Percentiles rank a stretch among this genome's conserved stretches.
phyloP scores from a whole-genome alignment of 202 grass and related monocot genomes.

The Bolboschoenoplectus hybrid region DNA sequence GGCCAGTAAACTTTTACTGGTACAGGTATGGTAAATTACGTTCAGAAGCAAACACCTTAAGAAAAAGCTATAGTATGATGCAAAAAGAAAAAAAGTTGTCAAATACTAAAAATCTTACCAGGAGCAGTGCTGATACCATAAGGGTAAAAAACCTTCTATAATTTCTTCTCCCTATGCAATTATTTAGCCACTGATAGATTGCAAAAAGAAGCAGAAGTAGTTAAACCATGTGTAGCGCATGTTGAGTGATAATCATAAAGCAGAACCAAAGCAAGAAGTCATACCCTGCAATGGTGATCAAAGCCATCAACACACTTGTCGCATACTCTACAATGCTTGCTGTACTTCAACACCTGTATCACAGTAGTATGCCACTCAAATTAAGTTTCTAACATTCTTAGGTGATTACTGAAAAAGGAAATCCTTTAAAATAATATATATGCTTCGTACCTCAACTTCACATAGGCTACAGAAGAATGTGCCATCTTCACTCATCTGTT shows the following conservation, averaged over 20 bases:
- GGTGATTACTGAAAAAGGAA: background rate
- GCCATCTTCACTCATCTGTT: slow-evolving; percentile 76
- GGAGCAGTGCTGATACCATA: slow-evolving; percentile 76
- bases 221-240: background rate
- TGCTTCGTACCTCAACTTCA: slow-evolving; percentile 81
- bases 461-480: slow-evolving; percentile 98
- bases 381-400: background rate
- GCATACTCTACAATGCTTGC: slow-evolving; percentile 97
- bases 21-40: background rate
- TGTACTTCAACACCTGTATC: slow-evolving; percentile 82
- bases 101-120: slow-evolving; percentile 55
- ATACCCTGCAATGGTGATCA: slow-evolving; percentile 97
- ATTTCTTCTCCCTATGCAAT: slow-evolving; percentile 94
- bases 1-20: background rate
- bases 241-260: slow-evolving; percentile 2
- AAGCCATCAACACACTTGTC: slow-evolving; percentile 99
- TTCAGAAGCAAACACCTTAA: slow-evolving; percentile 15
- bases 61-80: background rate
- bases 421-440: background rate
- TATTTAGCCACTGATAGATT: slow-evolving; percentile 87
- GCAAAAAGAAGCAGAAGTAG: slow-evolving; percentile 23
- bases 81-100: background rate
- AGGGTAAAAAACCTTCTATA: slow-evolving; percentile 88
- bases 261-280: slow-evolving; percentile 23
- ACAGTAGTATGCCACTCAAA: background rate